A percentile compares a stretch with the other conserved stretches of the same genome.
phyloP scores from a whole-genome alignment of 1,284 basidiomycete species.

The Athelia sp. region DNA sequence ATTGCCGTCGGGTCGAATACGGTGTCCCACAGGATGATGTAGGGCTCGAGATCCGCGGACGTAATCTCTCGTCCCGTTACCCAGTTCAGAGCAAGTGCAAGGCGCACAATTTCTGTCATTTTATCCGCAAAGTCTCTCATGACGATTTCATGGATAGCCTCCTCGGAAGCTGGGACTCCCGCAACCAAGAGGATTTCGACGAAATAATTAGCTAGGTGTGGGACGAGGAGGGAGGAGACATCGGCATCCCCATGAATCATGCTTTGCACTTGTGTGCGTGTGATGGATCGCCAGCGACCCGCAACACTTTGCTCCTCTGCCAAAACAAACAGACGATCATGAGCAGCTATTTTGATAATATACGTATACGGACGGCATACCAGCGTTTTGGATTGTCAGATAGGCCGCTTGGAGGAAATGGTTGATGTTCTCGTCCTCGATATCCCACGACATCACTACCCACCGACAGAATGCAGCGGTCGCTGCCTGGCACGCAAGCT shows the following conservation, averaged over 20 bases:
- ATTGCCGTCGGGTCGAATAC: slow-evolving; percentile 20
- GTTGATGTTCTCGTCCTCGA: slow-evolving; percentile 19
- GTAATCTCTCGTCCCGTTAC: slow-evolving; percentile 28
- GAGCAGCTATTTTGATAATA: slow-evolving; percentile 11
- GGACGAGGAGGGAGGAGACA: slow-evolving; percentile 3
- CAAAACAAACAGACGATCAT: neutral
- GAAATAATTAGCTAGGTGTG: slow-evolving; percentile 14
- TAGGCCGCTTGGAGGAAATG: slow-evolving; percentile 22
- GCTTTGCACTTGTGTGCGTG: slow-evolving; percentile 18
- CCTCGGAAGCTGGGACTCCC: slow-evolving; percentile 16
- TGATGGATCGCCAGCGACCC: slow-evolving; percentile 25
- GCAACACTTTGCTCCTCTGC: slow-evolving; percentile 21
- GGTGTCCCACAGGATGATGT: slow-evolving; percentile 19
- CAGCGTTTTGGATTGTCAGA: slow-evolving; percentile 16
- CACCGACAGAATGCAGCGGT: slow-evolving; percentile 21
- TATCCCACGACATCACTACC: slow-evolving; percentile 22
- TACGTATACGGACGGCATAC: slow-evolving; percentile 10
- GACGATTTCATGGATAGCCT: slow-evolving; percentile 15
- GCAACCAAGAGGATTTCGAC: slow-evolving; percentile 23
- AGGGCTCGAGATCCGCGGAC: slow-evolving; percentile 22
- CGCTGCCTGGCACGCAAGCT: slow-evolving; percentile 27
- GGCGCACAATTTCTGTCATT: slow-evolving; percentile 17
- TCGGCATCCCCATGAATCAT: neutral
- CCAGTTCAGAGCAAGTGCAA: slow-evolving; percentile 24
- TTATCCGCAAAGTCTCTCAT: slow-evolving; percentile 23